Evolutionary conservation across 371 early-diverging fungal genomes (phyloP).

Genomic region (Apophysomyces ossiformis): DNA sequence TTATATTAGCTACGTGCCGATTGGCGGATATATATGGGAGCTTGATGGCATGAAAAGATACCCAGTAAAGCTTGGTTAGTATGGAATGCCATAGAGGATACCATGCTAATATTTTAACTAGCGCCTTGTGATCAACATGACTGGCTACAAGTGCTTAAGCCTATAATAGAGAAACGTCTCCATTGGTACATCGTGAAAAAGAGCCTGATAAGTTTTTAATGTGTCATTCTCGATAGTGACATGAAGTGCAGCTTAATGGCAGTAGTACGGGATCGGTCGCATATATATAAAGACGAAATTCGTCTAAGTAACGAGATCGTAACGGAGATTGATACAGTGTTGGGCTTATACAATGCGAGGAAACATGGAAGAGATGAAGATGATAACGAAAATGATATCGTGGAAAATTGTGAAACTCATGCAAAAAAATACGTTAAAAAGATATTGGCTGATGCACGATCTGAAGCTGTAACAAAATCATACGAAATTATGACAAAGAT

Average conservation of each 20-base stretch:
- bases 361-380: background rate
- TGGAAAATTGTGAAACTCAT: background rate
- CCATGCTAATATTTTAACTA: background rate
- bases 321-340: background rate
- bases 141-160: background rate
- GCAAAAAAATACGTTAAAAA: background rate
- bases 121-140: background rate
- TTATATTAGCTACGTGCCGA: conserved; percentile 34
- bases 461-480: background rate
- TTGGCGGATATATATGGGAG: conserved; percentile 42
- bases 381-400: background rate
- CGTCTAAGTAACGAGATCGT: background rate
- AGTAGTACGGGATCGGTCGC: background rate
- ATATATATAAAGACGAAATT: background rate
- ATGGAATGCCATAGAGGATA: background rate
- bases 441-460: background rate
- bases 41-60: conserved; percentile 41
- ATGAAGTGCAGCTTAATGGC: conserved; percentile 1
- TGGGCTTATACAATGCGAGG: background rate
- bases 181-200: background rate
- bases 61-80: conserved; percentile 23
- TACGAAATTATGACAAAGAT: no score
- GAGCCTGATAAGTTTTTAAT: background rate
- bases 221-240: background rate
- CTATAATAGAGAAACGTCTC: background rate